These are phyloP conservation scores for Podospora fimiseda DNA, from an alignment of 495 filamentous ascomycete species.

Conservation along the genomic window DNA sequence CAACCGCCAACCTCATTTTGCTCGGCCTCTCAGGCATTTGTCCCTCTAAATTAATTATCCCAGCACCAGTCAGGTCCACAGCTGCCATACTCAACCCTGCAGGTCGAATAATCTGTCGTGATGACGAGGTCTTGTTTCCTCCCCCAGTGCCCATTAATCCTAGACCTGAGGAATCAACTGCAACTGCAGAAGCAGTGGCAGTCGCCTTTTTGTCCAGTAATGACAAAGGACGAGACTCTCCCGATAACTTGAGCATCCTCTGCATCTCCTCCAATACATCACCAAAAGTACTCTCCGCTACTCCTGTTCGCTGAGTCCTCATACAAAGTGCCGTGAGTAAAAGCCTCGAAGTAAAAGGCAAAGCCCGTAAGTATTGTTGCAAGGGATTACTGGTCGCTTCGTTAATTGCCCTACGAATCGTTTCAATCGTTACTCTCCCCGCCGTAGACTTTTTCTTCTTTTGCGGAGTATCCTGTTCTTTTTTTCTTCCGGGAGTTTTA, in stretches of 20 bases:
- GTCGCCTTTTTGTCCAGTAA: constrained; percentile 18
- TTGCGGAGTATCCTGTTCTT: constrained; percentile 10
- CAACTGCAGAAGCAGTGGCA: constrained; percentile 9
- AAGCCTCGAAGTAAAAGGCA: constrained; percentile 76
- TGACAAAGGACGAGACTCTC: constrained; percentile 36
- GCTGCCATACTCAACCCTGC: constrained; percentile 64
- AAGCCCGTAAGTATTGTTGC: constrained; percentile 74
- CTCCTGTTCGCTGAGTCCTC: constrained; percentile 71
- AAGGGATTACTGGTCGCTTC: constrained; percentile 91
- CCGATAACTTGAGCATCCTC: constrained; percentile 55
- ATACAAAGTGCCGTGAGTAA: constrained; percentile 76
- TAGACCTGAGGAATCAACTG: not conserved
- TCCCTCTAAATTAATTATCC: constrained; percentile 75
- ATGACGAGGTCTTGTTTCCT: not conserved
- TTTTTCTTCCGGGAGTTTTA: constrained; percentile 21
- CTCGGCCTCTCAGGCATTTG: constrained; percentile 75
- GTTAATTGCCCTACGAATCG: constrained; percentile 86
- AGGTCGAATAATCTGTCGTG: constrained; percentile 40
- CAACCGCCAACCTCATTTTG: constrained; percentile 76
- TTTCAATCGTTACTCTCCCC: constrained; percentile 78
- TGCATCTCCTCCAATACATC: constrained; percentile 89
- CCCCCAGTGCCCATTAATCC: not conserved
- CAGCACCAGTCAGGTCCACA: constrained; percentile 77
- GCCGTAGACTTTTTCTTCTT: constrained; percentile 20
- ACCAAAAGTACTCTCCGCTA: constrained; percentile 80